Percentiles rank a stretch among this genome's conserved stretches.
Conservation (phyloP, 2,329 filamentous ascomycete species). For the Aspergillus jensenii region DNA sequence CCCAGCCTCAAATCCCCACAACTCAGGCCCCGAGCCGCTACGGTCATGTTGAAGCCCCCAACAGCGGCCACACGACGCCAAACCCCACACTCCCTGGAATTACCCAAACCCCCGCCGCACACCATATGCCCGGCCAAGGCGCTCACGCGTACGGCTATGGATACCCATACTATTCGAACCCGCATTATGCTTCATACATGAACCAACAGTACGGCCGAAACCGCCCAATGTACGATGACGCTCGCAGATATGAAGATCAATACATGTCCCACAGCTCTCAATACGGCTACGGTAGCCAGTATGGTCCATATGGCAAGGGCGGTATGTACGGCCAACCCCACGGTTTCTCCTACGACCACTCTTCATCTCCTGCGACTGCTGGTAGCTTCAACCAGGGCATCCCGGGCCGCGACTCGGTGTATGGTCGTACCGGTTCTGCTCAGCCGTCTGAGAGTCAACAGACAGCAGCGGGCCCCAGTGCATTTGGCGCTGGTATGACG, state of each 20-base stretch:
- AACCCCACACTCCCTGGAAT: constrained; percentile 68
- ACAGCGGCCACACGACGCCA: constrained; percentile 87
- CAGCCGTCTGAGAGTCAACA: constrained; percentile 57
- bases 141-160: constrained; percentile 59
- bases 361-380: constrained; percentile 62
- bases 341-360: constrained; percentile 64
- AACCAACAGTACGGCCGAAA: constrained; percentile 52
- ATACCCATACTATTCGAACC: constrained; percentile 60
- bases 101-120: constrained; percentile 55
- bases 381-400: constrained; percentile 44
- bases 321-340: constrained; percentile 65
- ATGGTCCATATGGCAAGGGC: constrained; percentile 55
- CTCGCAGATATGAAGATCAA: constrained; percentile 49
- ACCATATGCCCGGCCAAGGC: constrained; percentile 53
- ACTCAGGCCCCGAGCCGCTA: constrained; percentile 76
- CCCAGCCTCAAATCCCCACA: constrained; percentile 58
- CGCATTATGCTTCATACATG: constrained; percentile 64
- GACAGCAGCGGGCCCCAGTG: constrained; percentile 49
- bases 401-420: constrained; percentile 57
- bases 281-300: constrained; percentile 55
- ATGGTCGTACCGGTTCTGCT: constrained; percentile 59
- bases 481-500: constrained; percentile 52
- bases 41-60: constrained; percentile 68
- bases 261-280: constrained; percentile 51
- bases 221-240: constrained; percentile 52